Evolutionary conservation across 2,329 filamentous ascomycete genomes (phyloP), one percentile per base, ranked within the genome.

Genomic region (Pseudogymnoascus sp.): DNA sequence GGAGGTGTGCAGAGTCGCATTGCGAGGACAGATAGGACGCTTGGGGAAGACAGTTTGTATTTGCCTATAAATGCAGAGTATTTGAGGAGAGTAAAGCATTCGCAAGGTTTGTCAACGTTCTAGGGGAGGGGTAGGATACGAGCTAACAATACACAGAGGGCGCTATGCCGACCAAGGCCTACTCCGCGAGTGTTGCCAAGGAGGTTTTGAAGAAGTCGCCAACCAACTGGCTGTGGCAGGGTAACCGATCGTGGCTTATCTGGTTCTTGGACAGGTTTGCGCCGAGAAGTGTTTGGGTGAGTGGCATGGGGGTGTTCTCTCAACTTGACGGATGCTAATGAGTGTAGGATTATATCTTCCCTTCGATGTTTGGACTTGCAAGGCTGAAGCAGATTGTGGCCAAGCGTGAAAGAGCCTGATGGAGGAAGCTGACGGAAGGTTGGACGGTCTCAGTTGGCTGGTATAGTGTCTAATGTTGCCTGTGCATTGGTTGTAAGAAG

Each of bases 151-250:
- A 9, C 12, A 4, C 35, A 41, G 20, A 18, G 30, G 30, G 32
- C 5, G 60, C 50, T 5, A 60, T 60, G 60, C 60, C 66, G 41
- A 63, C 63, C 8, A 65, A 64, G n/a, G 35, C 38, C 7, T 70
- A 69, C 28, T 67, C 68, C 0, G 11, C 1, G 1, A 62, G 63
- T 1, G 67, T 70, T 1, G 68, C 67, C 0, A 32, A 22, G 1
- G 50, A 66, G 20, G 65, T 60, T 11, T 14, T 68, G 14, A 65
- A 57, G 18, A 3, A 7, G 7, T 60, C 41, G 1, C 67, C 67
- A 1, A 39, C 62, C 4, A 61, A 66, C 8, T 67, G 65, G 66
- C 64, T 66, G 22, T 70, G 69, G 69, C 39, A 47, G 6, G 62
- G 62, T 4, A 32, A 57, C 22, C 16, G 22, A 4, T 50, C 60